Conservation (phyloP, 164 flowering plant genomes). For the Paratinospora sagittata region DNA sequence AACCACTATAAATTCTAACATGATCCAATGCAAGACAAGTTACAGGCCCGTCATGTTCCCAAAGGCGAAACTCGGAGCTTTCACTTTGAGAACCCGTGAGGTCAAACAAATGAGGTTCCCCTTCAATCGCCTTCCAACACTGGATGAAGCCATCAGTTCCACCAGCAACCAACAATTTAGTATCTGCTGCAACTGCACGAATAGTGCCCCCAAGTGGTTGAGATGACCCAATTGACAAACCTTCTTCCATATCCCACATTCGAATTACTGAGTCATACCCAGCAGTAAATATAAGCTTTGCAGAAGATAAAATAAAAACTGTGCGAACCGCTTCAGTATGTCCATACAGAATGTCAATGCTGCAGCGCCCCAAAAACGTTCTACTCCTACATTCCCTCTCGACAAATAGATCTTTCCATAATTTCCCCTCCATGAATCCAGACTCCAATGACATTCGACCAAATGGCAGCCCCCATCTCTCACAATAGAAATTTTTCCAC, state of each 20-base stretch:
- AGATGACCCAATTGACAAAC: conserved; percentile 55
- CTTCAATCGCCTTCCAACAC: conserved; percentile 71
- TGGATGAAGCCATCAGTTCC: conserved; percentile 86
- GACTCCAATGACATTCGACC: conserved; percentile 19
- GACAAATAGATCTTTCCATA: conserved; percentile 84
- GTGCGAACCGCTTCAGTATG: conserved; percentile 81
- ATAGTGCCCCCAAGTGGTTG: conserved; percentile 74
- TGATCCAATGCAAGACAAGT: conserved; percentile 77
- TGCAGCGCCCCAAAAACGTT: conserved; percentile 68
- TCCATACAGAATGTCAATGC: conserved; percentile 60
- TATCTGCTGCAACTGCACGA: conserved; percentile 80
- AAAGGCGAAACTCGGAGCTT: conserved; percentile 50
- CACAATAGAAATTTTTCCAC: conserved; percentile 82
- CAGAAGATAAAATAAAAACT: conserved; percentile 61
- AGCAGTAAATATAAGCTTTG: conserved; percentile 66
- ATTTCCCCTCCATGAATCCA: conserved; percentile 39
- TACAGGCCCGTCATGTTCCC: conserved; percentile 88
- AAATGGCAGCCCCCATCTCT: conserved; percentile 84
- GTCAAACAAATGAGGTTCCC: conserved; percentile 60
- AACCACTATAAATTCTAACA: conserved; percentile 77
- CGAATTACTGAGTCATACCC: conserved; percentile 77
- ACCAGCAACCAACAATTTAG: conserved; percentile 72
- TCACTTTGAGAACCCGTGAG: conserved; percentile 35
- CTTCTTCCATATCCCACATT: conserved; percentile 91
- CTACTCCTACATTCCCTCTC: conserved; percentile 82